Conservation (phyloP, 2,329 filamentous ascomycete genomes). For the Cercospora beticola region DNA sequence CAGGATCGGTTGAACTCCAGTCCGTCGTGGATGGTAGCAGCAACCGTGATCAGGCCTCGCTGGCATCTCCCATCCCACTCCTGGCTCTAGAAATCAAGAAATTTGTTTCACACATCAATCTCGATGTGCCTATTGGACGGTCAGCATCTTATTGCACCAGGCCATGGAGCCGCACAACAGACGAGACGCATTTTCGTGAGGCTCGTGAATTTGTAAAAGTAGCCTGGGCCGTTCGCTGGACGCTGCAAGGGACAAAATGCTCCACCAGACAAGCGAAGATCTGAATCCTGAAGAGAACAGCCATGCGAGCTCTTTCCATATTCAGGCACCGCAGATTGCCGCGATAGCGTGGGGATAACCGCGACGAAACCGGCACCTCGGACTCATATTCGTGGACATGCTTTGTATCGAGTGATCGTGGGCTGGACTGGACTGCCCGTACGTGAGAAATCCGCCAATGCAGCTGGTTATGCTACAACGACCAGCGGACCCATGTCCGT, state of each 20-base stretch:
- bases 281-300: neutral
- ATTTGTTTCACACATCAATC: neutral
- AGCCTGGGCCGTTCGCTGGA: neutral
- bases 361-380: neutral
- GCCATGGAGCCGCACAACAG: neutral
- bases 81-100: neutral
- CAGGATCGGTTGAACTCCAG: neutral
- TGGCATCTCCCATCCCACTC: neutral
- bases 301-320: neutral
- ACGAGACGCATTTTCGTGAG: neutral
- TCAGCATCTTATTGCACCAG: neutral
- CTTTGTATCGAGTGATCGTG: neutral
- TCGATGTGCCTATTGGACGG: neutral
- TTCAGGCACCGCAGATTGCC: neutral
- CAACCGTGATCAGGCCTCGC: too few species aligned
- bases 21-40: neutral
- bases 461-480: neutral
- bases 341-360: neutral
- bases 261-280: neutral
- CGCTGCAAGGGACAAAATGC: neutral
- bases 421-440: neutral
- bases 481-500: neutral
- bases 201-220: neutral
- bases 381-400: neutral
- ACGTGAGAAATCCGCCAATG: neutral